Percentiles rank a stretch among this genome's conserved stretches.
Conservation (phyloP, 23 red algal species). For the Agarophyton chilense region DNA sequence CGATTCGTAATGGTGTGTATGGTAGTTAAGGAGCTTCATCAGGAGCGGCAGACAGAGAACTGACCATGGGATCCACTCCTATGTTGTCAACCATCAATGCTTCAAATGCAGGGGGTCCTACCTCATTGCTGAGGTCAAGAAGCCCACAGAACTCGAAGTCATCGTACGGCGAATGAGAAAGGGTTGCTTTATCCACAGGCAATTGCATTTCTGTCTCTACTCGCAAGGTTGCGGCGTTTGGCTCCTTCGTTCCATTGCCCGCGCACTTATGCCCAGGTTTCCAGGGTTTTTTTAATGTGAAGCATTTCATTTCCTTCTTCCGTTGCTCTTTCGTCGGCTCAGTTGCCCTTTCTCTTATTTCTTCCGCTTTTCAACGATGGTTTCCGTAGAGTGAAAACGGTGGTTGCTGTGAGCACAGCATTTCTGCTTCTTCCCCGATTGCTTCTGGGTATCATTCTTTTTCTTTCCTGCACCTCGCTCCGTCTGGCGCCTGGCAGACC, state of each 20-base stretch:
- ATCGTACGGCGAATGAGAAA: too few species aligned
- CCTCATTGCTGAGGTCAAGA: too few species aligned
- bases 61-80: too few species aligned
- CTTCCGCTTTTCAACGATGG: not conserved
- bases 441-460: too few species aligned
- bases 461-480: not conserved
- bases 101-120: too few species aligned
- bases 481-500: not conserved
- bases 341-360: too few species aligned
- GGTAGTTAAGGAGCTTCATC: not conserved
- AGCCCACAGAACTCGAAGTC: too few species aligned
- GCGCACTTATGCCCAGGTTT: conserved; percentile 18
- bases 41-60: not conserved
- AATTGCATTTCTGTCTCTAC: not conserved
- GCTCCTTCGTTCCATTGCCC: not conserved
- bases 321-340: not conserved
- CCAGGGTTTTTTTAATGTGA: conserved; percentile 4
- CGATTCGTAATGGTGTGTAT: not conserved
- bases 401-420: not conserved
- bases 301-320: conserved; percentile 13
- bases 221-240: too few species aligned
- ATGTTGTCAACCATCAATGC: too few species aligned
- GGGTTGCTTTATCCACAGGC: not conserved
- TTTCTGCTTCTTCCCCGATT: not conserved
- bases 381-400: not conserved